Conservation (phyloP, 805 yeast genomes). For the Candida loeiensis region DNA sequence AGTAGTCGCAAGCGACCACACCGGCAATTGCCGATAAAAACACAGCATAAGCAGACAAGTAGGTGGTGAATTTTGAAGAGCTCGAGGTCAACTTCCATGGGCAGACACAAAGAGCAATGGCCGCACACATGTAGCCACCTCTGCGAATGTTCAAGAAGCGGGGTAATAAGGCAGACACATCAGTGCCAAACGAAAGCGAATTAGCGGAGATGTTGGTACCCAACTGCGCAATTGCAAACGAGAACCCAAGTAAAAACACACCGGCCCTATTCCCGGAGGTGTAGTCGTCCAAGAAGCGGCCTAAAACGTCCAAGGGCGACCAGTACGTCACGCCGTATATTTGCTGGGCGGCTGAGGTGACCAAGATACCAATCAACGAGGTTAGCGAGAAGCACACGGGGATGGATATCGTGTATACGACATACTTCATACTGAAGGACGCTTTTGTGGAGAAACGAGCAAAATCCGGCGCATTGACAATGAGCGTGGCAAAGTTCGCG, state of each 20-base stretch:
- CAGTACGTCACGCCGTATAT: constrained; percentile 70
- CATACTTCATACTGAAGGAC: constrained; percentile 35
- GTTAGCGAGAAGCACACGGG: constrained; percentile 79
- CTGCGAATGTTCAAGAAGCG: constrained; percentile 68
- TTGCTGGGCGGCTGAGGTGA: constrained; percentile 71
- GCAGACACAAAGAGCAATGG: constrained; percentile 64
- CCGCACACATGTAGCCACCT: constrained; percentile 77
- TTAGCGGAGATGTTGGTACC: constrained; percentile 77
- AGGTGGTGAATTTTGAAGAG: constrained; percentile 72
- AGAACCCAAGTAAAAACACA: constrained; percentile 68
- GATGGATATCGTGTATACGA: constrained; percentile 54
- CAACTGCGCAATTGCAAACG: constrained; percentile 71
- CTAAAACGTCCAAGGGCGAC: constrained; percentile 80
- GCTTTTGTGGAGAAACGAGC: constrained; percentile 68
- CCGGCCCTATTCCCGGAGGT: constrained; percentile 69
- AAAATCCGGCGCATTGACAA: constrained; percentile 86
- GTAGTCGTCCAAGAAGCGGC: constrained; percentile 50
- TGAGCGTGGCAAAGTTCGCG: constrained; percentile 86
- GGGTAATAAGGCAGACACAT: constrained; percentile 64
- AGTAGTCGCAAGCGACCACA: constrained; percentile 65
- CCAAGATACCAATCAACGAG: constrained; percentile 79
- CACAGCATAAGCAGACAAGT: constrained; percentile 75
- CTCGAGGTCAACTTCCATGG: constrained; percentile 80
- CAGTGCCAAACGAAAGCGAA: constrained; percentile 70
- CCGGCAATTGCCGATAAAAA: constrained; percentile 84